Conservation (phyloP, 2,329 filamentous ascomycete species). For the Drechslera avenae region DNA sequence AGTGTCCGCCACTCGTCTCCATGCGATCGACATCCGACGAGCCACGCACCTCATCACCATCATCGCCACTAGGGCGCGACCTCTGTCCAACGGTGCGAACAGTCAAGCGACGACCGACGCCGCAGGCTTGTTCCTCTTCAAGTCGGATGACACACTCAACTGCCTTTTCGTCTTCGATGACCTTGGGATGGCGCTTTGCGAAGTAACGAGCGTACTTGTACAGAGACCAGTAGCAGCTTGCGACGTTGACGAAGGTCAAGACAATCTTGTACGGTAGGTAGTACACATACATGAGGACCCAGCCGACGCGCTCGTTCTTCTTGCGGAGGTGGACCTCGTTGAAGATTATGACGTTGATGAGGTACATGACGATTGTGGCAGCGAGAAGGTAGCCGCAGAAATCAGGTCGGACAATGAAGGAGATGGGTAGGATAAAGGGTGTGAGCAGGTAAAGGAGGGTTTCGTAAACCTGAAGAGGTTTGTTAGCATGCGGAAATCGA, state of each 20-base stretch:
- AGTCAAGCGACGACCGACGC: conserved; percentile 29
- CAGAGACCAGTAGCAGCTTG: conserved; percentile 44
- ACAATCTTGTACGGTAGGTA: conserved; percentile 54
- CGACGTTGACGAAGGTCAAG: conserved; percentile 53
- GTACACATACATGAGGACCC: conserved; percentile 48
- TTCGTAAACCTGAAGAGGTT: conserved; percentile 47
- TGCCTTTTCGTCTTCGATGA: conserved; percentile 55
- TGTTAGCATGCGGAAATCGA: conserved; percentile 19
- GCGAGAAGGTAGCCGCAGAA: conserved; percentile 50
- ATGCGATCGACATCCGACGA: neutral
- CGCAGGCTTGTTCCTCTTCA: conserved; percentile 24
- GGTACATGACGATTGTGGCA: conserved; percentile 51
- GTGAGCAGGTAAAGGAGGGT: conserved; percentile 54
- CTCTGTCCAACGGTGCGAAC: conserved; percentile 22
- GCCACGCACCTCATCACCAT: neutral
- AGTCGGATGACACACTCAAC: conserved; percentile 36
- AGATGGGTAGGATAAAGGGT: conserved; percentile 55
- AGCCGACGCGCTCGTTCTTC: conserved; percentile 52
- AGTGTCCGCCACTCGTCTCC: neutral
- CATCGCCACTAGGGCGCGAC: conserved; percentile 1
- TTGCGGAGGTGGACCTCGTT: conserved; percentile 56
- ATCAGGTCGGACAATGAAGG: conserved; percentile 50
- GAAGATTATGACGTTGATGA: conserved; percentile 54
- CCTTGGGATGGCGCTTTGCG: conserved; percentile 54
- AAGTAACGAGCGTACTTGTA: conserved; percentile 56